A percentile compares a stretch with the other conserved stretches of the same genome.
Conservation (phyloP, 352 stramenopile genomes). For the Phytophthora boehmeriae region DNA sequence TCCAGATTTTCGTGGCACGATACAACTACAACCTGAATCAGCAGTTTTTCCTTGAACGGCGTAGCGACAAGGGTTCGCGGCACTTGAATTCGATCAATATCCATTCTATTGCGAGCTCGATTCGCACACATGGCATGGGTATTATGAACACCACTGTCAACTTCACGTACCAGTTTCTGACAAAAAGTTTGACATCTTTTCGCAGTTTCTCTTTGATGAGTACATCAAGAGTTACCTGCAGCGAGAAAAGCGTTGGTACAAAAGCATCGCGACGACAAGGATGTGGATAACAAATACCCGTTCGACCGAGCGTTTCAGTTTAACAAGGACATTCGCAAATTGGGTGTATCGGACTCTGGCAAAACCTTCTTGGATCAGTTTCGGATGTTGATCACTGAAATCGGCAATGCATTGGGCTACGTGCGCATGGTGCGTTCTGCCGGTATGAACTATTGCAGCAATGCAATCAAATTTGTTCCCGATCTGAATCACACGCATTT, state of each 20-base stretch:
- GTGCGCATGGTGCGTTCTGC: conserved; percentile 94
- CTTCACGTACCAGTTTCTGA: conserved; percentile 95
- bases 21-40: conserved; percentile 97
- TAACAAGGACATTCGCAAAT: conserved; percentile 91
- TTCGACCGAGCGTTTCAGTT: conserved; percentile 92
- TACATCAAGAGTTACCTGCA: conserved; percentile 95
- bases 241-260: conserved; percentile 93
- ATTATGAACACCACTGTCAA: conserved; percentile 97
- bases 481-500: conserved; percentile 90
- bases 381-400: conserved; percentile 91
- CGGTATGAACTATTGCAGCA: conserved; percentile 93
- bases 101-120: conserved; percentile 89
- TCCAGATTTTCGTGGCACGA: conserved; percentile 90
- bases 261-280: conserved; percentile 90
- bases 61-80: conserved; percentile 90
- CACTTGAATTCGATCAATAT: conserved; percentile 95
- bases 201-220: conserved; percentile 94
- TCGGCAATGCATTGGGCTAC: conserved; percentile 93
- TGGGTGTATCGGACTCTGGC: conserved; percentile 85
- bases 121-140: conserved; percentile 95
- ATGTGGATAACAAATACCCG: conserved; percentile 94
- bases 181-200: conserved; percentile 92
- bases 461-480: conserved; percentile 93
- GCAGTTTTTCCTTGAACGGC: conserved; percentile 94
- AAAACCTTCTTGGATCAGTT: conserved; percentile 93